Evolutionary conservation across 257 asterid species (phyloP).

Genomic region (Forsythia suspensa): DNA sequence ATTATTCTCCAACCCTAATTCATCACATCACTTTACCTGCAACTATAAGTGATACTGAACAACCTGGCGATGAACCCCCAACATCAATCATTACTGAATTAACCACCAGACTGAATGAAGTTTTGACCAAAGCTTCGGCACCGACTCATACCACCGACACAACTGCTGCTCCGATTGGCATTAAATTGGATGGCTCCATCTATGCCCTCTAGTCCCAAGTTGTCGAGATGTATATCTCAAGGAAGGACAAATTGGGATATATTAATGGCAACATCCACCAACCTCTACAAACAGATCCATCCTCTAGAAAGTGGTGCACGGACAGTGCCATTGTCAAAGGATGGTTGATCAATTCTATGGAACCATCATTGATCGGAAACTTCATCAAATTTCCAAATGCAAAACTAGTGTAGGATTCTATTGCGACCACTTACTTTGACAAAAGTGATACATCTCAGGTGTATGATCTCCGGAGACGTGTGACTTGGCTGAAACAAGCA

Average conservation of each 20-base stretch:
- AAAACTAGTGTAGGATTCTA: not conserved
- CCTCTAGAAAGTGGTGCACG: not conserved
- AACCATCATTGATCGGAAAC: not conserved
- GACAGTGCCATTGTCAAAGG: not conserved
- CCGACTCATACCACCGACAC: not conserved
- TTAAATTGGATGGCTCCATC: not conserved
- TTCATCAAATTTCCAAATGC: not conserved
- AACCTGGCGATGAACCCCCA: too few species aligned
- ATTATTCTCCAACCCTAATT: too few species aligned
- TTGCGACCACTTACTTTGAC: not conserved
- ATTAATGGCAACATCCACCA: not conserved
- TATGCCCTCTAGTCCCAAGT: not conserved
- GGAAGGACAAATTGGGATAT: not conserved
- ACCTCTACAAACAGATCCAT: not conserved
- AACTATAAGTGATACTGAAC: too few species aligned
- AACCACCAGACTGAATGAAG: not conserved
- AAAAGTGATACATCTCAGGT: not conserved
- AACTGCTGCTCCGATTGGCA: not conserved
- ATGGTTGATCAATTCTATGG: not conserved
- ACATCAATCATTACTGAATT: too few species aligned
- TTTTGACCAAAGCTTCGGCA: not conserved
- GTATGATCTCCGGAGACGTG: not conserved
- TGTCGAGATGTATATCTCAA: not conserved
- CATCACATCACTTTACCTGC: too few species aligned
- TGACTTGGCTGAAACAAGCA: not conserved